Percentiles rank a stretch among this genome's conserved stretches.
Conservation (phyloP, 108 stramenopile species). For the Chaetoceros muelleri region DNA sequence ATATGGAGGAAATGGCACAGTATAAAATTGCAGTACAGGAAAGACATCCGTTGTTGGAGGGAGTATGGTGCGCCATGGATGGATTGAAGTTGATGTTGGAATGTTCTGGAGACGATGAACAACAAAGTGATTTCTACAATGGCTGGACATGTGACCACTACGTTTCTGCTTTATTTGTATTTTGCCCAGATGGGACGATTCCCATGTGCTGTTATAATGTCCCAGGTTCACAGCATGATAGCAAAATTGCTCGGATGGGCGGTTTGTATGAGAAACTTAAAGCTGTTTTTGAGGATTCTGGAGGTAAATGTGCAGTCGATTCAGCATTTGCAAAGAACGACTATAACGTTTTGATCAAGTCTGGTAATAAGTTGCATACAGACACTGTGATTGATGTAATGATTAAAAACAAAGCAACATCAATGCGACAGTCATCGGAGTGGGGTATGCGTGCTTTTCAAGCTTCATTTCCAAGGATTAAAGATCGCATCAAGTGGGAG, state of each 20-base stretch:
- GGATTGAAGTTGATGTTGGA: conserved; percentile 13
- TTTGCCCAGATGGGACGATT: conserved; percentile 24
- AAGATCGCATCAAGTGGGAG: conserved; percentile 19
- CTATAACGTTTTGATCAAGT: conserved; percentile 7
- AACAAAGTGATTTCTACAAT: too few relatives aligned
- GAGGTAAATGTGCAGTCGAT: conserved; percentile 16
- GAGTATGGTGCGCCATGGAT: conserved; percentile 11
- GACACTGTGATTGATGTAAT: too few relatives aligned
- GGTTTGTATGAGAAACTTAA: conserved; percentile 18
- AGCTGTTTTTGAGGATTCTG: conserved; percentile 5
- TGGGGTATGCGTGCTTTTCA: conserved; percentile 31
- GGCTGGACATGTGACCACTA: too few relatives aligned
- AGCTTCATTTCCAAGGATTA: conserved; percentile 21
- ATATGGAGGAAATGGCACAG: background rate
- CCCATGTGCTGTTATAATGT: conserved; percentile 10
- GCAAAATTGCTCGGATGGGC: conserved; percentile 15
- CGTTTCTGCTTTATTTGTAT: too few relatives aligned
- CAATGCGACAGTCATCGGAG: conserved; percentile 8
- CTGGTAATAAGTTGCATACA: too few relatives aligned
- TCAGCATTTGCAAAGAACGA: conserved; percentile 8
- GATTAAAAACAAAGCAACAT: conserved; percentile 2
- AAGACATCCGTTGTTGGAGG: background rate
- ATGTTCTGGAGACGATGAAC: too few relatives aligned
- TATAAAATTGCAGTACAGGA: background rate
- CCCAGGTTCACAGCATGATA: conserved; percentile 21